phyloP scores from a whole-genome alignment of 345 rosid species.

The Populus ilicifolia region DNA sequence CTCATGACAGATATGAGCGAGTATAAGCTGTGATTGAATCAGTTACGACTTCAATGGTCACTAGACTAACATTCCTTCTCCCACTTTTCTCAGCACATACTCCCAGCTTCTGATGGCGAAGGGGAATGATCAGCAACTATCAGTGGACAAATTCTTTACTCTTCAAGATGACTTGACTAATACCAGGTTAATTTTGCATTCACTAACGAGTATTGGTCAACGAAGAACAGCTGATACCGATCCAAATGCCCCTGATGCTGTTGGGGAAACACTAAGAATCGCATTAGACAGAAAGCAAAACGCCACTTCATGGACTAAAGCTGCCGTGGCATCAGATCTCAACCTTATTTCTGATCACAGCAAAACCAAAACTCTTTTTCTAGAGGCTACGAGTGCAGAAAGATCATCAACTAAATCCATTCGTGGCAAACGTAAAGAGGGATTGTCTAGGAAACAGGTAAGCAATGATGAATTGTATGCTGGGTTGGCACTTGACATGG shows the following conservation, averaged over 20 bases:
- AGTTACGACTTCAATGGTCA: not conserved
- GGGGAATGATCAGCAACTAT: slow-evolving; percentile 33
- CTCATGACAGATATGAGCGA: no score
- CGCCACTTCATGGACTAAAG: slow-evolving; percentile 53
- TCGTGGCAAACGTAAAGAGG: slow-evolving; percentile 16
- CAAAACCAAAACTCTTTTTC: not conserved
- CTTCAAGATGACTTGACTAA: slow-evolving; percentile 55
- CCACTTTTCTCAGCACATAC: slow-evolving; percentile 38
- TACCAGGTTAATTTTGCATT: slow-evolving; percentile 40
- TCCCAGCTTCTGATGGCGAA: slow-evolving; percentile 50
- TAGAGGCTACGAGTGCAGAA: not conserved
- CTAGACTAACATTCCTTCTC: not conserved
- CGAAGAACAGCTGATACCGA: slow-evolving; percentile 17
- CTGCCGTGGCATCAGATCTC: slow-evolving; percentile 60
- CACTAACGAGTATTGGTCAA: slow-evolving; percentile 22
- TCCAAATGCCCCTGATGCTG: slow-evolving; percentile 8
- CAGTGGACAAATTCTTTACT: slow-evolving; percentile 45
- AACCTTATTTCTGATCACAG: slow-evolving; percentile 19
- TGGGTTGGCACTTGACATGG: slow-evolving; percentile 13
- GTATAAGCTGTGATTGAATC: no score
- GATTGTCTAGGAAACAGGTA: slow-evolving; percentile 17
- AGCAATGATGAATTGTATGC: slow-evolving; percentile 19
- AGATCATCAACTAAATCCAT: slow-evolving; percentile 8
- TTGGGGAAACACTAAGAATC: slow-evolving; percentile 26
- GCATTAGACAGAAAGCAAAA: slow-evolving; percentile 45